Evolutionary conservation across 2,329 filamentous ascomycete species (phyloP).

Genomic region (Exophiala calicioides): DNA sequence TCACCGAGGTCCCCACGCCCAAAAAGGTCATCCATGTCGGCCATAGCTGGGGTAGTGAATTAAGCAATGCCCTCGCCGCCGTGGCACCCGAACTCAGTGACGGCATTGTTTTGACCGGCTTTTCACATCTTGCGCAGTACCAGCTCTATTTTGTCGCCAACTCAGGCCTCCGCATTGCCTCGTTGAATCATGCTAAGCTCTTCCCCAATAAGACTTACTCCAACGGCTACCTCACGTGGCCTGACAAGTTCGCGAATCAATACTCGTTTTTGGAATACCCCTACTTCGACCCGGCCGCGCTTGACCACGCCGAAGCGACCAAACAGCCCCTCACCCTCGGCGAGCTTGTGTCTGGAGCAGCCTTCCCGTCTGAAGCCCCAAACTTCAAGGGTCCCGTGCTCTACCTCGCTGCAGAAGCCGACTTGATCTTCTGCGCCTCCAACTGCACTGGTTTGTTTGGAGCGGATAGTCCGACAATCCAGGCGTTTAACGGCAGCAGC

Average conservation of each 20-base stretch:
- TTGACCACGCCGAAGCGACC: constrained; percentile 42
- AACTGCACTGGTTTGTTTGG: constrained; percentile 33
- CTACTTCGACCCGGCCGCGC: constrained; percentile 57
- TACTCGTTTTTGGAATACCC: constrained; percentile 51
- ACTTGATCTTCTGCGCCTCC: constrained; percentile 33
- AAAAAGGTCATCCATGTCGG: constrained; percentile 41
- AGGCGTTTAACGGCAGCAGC: constrained; percentile 25
- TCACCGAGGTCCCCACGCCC: constrained; percentile 31
- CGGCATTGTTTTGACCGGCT: constrained; percentile 44
- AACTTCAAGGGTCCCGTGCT: constrained; percentile 32
- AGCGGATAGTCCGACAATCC: constrained; percentile 21
- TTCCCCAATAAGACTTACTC: constrained; percentile 52
- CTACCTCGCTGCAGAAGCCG: constrained; percentile 30
- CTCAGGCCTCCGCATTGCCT: constrained; percentile 36
- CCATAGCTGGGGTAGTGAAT: constrained; percentile 40
- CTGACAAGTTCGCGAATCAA: constrained; percentile 52
- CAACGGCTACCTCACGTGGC: constrained; percentile 47
- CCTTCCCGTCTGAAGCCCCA: constrained; percentile 14
- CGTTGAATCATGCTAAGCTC: constrained; percentile 20
- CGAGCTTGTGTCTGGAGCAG: constrained; percentile 30
- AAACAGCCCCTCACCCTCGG: constrained; percentile 34
- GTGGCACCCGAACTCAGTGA: constrained; percentile 39
- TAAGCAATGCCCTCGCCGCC: constrained; percentile 37
- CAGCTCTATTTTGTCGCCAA: constrained; percentile 35
- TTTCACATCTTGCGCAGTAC: constrained; percentile 50